phyloP scores from a whole-genome alignment of 805 yeast species.

The Clavispora asparagi region DNA sequence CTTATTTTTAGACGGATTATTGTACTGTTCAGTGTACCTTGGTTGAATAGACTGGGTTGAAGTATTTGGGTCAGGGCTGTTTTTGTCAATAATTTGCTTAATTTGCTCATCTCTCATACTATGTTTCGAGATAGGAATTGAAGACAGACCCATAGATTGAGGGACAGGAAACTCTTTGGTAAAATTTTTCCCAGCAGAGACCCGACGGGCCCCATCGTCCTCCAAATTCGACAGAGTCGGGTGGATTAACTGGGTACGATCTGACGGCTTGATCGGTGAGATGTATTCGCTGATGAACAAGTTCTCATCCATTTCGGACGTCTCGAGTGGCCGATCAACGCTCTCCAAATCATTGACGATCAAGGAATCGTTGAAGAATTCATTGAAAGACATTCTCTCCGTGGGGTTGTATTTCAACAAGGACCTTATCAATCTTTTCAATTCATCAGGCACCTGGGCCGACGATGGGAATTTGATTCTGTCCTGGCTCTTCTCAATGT shows the following conservation, averaged over 20 bases:
- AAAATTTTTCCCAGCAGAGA: neutral
- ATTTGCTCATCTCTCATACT: conserved; percentile 39
- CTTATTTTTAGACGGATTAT: conserved; percentile 12
- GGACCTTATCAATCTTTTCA: conserved; percentile 67
- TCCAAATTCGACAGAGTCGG: conserved; percentile 2
- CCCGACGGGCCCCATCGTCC: too few species aligned
- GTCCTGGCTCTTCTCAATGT: conserved; percentile 79
- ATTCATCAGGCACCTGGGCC: conserved; percentile 57
- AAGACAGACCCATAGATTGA: neutral
- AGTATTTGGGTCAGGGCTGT: conserved; percentile 39
- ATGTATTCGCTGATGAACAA: conserved; percentile 82
- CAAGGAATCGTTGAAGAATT: conserved; percentile 74
- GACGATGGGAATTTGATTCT: conserved; percentile 69
- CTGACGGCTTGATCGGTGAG: conserved; percentile 32
- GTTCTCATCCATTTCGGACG: conserved; percentile 68
- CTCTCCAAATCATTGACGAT: conserved; percentile 51
- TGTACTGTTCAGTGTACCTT: conserved; percentile 5
- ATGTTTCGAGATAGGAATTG: neutral
- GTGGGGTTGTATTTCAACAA: conserved; percentile 80
- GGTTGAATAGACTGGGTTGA: conserved; percentile 21
- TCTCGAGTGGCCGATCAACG: conserved; percentile 55
- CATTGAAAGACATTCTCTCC: conserved; percentile 82
- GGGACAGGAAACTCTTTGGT: neutral
- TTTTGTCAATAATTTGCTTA: conserved; percentile 38
- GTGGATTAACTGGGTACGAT: conserved; percentile 16